Conservation (phyloP, 805 yeast species). For the Komagataella pseudopastoris region DNA sequence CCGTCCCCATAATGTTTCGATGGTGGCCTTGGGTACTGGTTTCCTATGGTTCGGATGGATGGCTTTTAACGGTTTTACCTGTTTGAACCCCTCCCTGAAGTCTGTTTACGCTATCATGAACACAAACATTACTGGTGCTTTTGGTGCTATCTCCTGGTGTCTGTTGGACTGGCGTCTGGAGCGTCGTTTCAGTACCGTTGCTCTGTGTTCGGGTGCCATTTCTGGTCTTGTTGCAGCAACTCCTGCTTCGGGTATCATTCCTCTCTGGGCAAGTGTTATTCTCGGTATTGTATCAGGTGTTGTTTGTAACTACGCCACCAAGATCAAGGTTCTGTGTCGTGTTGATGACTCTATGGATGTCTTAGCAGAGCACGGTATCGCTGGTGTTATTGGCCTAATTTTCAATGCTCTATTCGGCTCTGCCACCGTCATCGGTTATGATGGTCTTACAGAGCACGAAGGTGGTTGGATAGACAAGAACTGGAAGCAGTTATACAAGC, state of each 20-base stretch:
- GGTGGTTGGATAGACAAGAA: slow-evolving; percentile 94
- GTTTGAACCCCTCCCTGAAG: slow-evolving; percentile 67
- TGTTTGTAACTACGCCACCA: slow-evolving; percentile 82
- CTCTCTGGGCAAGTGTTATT: slow-evolving; percentile 82
- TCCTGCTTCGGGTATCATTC: slow-evolving; percentile 84
- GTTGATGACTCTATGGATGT: slow-evolving; percentile 93
- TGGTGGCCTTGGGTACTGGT: slow-evolving; percentile 79
- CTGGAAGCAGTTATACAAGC: slow-evolving; percentile 85
- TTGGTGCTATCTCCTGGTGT: slow-evolving; percentile 91
- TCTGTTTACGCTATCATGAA: slow-evolving; percentile 88
- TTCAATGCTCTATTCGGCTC: slow-evolving; percentile 85
- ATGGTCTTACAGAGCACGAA: slow-evolving; percentile 66
- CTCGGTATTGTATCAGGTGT: slow-evolving; percentile 74
- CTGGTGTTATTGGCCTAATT: slow-evolving; percentile 83
- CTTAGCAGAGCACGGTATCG: slow-evolving; percentile 97
- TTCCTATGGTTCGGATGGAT: slow-evolving; percentile 94
- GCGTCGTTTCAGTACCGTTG: slow-evolving; percentile 88
- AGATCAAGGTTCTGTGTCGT: slow-evolving; percentile 62
- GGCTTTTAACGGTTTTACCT: slow-evolving; percentile 87
- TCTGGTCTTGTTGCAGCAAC: slow-evolving; percentile 97
- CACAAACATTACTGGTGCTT: slow-evolving; percentile 78
- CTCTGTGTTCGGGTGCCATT: slow-evolving; percentile 88
- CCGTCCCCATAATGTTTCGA: slow-evolving; percentile 89
- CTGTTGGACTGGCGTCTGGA: slow-evolving; percentile 79
- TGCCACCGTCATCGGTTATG: slow-evolving; percentile 80